Evolutionary conservation across 164 flowering plant genomes (phyloP).

Genomic region (Macadamia tetraphylla): DNA sequence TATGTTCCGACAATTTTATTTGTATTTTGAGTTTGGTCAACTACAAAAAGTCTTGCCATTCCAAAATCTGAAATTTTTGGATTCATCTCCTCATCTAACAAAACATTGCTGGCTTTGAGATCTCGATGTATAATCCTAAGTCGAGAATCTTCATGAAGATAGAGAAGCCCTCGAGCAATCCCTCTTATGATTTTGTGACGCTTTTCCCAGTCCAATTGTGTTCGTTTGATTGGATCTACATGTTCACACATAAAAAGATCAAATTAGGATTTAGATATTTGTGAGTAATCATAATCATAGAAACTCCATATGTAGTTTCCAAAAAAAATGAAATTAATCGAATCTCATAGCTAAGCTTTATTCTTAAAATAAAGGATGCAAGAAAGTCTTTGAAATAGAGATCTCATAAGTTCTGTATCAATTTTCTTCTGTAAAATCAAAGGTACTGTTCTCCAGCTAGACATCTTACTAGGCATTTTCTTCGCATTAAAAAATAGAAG

Average conservation of each 20-base stretch:
- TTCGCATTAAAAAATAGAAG: too few species aligned
- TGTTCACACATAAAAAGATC: background rate
- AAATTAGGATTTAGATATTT: background rate
- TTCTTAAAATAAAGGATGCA: too few species aligned
- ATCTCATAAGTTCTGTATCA: background rate
- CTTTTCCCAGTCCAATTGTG: conserved; percentile 23
- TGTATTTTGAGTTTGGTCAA: conserved; percentile 20
- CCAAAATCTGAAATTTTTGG: conserved; percentile 46
- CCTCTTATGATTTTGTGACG: conserved; percentile 28
- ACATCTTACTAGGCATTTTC: too few species aligned
- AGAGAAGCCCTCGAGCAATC: conserved; percentile 27
- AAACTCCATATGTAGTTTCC: background rate
- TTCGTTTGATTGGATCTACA: conserved; percentile 19
- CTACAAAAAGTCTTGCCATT: conserved; percentile 28
- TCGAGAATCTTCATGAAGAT: conserved; percentile 39
- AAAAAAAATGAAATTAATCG: too few species aligned
- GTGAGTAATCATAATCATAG: too few species aligned
- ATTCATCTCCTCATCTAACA: conserved; percentile 30
- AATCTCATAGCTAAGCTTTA: background rate
- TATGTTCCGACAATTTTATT: conserved; percentile 23
- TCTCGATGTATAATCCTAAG: conserved; percentile 35
- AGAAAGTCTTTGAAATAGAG: background rate
- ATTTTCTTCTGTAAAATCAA: background rate
- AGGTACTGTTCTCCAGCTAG: too few species aligned
- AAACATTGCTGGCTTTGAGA: conserved; percentile 33